A percentile compares a stretch with the other conserved stretches of the same genome.
These are phyloP conservation scores for Coprinopsis strossmayeri DNA, from an alignment of 768 basidiomycete species.

Conservation along the genomic window DNA sequence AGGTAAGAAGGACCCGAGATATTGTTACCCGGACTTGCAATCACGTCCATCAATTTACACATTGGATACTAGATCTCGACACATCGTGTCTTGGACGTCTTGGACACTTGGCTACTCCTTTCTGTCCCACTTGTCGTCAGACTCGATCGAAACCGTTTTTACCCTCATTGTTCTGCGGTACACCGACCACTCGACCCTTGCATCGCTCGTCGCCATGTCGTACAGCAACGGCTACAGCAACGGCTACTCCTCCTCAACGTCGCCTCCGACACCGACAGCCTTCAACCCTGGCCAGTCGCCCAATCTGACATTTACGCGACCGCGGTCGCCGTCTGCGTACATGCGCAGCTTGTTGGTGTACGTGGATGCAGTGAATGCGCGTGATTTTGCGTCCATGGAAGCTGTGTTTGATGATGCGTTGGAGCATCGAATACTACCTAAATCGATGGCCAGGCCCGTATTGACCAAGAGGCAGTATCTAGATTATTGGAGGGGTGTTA, in stretches of 20 bases:
- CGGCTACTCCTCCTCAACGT: constrained; percentile 3
- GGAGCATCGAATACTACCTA: constrained; percentile 29
- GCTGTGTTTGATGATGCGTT: constrained; percentile 26
- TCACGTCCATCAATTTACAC: too few species aligned
- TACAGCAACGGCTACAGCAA: too few species aligned
- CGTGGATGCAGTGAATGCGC: constrained; percentile 23
- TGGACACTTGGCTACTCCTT: too few species aligned
- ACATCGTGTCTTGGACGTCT: too few species aligned
- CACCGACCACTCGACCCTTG: too few species aligned
- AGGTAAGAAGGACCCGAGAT: too few species aligned
- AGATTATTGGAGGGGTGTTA: constrained; percentile 22
- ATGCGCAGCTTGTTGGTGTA: constrained; percentile 27
- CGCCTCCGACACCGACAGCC: background rate
- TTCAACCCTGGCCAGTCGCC: constrained; percentile 22
- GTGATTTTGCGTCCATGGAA: constrained; percentile 23
- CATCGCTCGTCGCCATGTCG: too few species aligned
- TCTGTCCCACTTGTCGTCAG: too few species aligned
- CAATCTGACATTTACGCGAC: constrained; percentile 20
- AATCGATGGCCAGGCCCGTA: constrained; percentile 26
- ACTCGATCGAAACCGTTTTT: too few species aligned
- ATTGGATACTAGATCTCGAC: too few species aligned
- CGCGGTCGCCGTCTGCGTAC: constrained; percentile 25
- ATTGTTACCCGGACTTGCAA: too few species aligned
- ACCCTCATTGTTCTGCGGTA: too few species aligned
- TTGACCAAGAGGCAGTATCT: constrained; percentile 28